Conservation (phyloP, 2,329 filamentous ascomycete species). For the Aureobasidium sp. region DNA sequence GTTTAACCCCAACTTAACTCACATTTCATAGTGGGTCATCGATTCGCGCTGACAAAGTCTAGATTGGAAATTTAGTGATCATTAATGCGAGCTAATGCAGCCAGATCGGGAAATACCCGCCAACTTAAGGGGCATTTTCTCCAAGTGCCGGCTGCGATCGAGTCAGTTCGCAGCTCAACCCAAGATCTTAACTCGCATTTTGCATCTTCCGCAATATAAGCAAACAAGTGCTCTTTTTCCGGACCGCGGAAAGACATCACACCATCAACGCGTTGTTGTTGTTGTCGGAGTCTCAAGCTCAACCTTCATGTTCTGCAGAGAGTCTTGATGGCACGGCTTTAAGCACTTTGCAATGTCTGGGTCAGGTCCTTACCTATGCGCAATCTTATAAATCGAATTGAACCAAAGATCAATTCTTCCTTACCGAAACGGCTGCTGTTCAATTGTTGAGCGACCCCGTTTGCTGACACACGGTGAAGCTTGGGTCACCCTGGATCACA, state of each 20-base stretch:
- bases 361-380: background rate
- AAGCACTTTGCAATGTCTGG: too few relatives aligned
- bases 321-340: too few relatives aligned
- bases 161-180: background rate
- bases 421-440: background rate
- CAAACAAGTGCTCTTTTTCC: background rate
- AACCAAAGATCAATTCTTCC: too few relatives aligned
- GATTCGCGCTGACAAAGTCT: slow-evolving; percentile 7
- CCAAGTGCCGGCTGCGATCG: background rate
- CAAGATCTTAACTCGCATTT: background rate
- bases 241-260: background rate
- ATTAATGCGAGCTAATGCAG: background rate
- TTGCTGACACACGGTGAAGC: background rate
- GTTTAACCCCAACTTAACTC: background rate
- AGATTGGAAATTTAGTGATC: background rate
- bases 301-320: background rate
- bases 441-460: background rate
- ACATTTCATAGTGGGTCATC: background rate
- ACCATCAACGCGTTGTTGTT: background rate
- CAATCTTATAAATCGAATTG: too few relatives aligned
- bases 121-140: background rate
- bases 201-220: background rate
- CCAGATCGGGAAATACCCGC: background rate
- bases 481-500: background rate
- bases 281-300: background rate